A percentile compares a stretch with the other conserved stretches of the same genome.
These are phyloP conservation scores for Emmonsiellopsis sp. DNA, from an alignment of 2,329 filamentous ascomycete species.

Conservation along the genomic window DNA sequence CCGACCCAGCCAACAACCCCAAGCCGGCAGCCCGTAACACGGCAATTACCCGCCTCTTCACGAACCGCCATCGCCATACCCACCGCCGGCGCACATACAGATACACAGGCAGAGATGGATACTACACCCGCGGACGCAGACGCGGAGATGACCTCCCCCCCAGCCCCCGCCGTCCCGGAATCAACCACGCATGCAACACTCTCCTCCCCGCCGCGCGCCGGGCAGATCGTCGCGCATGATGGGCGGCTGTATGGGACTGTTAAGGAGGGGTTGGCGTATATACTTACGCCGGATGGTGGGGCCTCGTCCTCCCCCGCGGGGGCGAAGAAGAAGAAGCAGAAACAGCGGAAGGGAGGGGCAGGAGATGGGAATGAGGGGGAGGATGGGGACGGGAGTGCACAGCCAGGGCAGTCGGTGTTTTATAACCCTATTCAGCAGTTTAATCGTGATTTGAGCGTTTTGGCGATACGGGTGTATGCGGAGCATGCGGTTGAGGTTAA, in stretches of 20 bases:
- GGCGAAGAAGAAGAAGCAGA: background rate
- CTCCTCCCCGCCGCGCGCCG: constrained; percentile 8
- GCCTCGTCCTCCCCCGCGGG: constrained; percentile 13
- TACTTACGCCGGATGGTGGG: constrained; percentile 50
- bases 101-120: too few relatives aligned
- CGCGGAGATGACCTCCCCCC: background rate
- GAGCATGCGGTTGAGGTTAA: constrained; percentile 52
- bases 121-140: background rate
- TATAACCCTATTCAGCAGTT: constrained; percentile 99
- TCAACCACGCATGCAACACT: constrained; percentile 7
- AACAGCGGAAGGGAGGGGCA: background rate
- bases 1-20: too few relatives aligned
- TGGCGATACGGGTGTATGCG: constrained; percentile 83
- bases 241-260: constrained; percentile 50
- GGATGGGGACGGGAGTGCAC: constrained; percentile 37
- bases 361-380: background rate
- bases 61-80: too few relatives aligned
- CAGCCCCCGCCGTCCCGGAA: background rate
- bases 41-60: too few relatives aligned
- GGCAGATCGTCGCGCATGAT: constrained; percentile 32
- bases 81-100: too few relatives aligned
- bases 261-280: constrained; percentile 58
- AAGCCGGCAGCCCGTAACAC: too few relatives aligned
- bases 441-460: constrained; percentile 87
- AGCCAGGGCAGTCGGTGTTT: constrained; percentile 69